phyloP scores from a whole-genome alignment of 2,329 filamentous ascomycete genomes.

The Emergomyces orientalis region DNA sequence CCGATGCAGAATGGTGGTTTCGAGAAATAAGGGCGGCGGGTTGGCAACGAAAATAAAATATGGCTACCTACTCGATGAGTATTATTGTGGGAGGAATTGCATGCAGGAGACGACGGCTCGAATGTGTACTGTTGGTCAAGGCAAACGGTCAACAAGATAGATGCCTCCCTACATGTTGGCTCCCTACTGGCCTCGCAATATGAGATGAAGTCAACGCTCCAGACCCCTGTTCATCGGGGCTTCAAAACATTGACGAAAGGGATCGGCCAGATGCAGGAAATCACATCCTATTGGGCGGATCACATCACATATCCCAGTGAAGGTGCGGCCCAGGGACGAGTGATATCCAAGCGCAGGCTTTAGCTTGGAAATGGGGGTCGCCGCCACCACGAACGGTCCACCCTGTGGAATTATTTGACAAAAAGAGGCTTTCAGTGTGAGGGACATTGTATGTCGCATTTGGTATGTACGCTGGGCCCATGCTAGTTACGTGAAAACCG shows the following conservation, averaged over 20 bases:
- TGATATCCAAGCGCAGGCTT: conserved; percentile 13
- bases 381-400: conserved; percentile 3
- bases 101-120: conserved; percentile 5
- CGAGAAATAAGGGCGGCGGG: conserved; percentile 6
- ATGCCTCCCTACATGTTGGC: conserved; percentile 4
- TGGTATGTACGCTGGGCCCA: not conserved
- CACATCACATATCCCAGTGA: conserved; percentile 22
- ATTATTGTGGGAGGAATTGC: not conserved
- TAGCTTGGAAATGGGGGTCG: conserved; percentile 5
- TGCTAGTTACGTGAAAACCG: not conserved
- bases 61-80: conserved; percentile 3
- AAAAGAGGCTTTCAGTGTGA: not conserved
- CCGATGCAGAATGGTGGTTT: conserved; percentile 5
- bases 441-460: not conserved
- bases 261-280: conserved; percentile 21
- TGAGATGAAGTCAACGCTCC: conserved; percentile 10
- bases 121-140: conserved; percentile 1
- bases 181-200: conserved; percentile 3
- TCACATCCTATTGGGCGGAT: conserved; percentile 22
- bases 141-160: conserved; percentile 4
- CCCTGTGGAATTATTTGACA: not conserved
- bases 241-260: conserved; percentile 10
- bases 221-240: conserved; percentile 7
- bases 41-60: conserved; percentile 2
- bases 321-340: conserved; percentile 12